A percentile compares a stretch with the other conserved stretches of the same genome.
phyloP scores from a whole-genome alignment of 352 stramenopile species.

The Phytophthora quininea region DNA sequence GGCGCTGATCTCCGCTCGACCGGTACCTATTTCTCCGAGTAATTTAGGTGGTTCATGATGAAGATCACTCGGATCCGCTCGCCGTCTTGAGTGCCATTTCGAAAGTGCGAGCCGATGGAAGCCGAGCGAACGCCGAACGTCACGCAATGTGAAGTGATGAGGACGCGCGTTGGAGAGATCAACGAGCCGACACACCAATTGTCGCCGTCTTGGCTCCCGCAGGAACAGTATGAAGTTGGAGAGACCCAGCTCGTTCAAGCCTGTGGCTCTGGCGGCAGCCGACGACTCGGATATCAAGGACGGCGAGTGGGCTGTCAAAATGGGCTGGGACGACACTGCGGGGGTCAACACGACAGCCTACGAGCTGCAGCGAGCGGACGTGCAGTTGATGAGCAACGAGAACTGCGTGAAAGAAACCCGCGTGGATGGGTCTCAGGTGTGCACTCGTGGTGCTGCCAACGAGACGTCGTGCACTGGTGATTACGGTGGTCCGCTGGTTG shows the following conservation, averaged over 20 bases:
- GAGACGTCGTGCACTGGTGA: slow-evolving; percentile 53
- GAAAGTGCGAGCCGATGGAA: slow-evolving; percentile 6
- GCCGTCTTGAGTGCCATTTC: slow-evolving; percentile 16
- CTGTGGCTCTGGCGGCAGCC: slow-evolving; percentile 27
- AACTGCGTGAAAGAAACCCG: slow-evolving; percentile 29
- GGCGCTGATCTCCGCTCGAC: too few relatives aligned
- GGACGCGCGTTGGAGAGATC: slow-evolving; percentile 10
- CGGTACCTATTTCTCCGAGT: background rate
- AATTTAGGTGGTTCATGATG: slow-evolving; percentile 7
- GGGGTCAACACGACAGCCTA: slow-evolving; percentile 18
- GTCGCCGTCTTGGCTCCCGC: slow-evolving; percentile 4
- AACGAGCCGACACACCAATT: slow-evolving; percentile 4
- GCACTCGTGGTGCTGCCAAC: slow-evolving; percentile 35
- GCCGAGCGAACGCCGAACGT: slow-evolving; percentile 4
- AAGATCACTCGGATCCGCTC: slow-evolving; percentile 7
- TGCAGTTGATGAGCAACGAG: slow-evolving; percentile 37
- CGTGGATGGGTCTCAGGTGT: slow-evolving; percentile 45
- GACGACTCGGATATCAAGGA: slow-evolving; percentile 17
- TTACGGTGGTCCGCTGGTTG: slow-evolving; percentile 49
- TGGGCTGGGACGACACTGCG: slow-evolving; percentile 33
- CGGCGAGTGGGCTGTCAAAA: slow-evolving; percentile 28
- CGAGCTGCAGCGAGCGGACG: slow-evolving; percentile 34
- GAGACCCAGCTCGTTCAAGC: slow-evolving; percentile 33
- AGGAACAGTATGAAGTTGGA: slow-evolving; percentile 38
- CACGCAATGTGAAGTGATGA: slow-evolving; percentile 13